These are phyloP conservation scores for Torrubiellomyces zombiae DNA, from an alignment of 2,329 filamentous ascomycete genomes.

Conservation along the genomic window DNA sequence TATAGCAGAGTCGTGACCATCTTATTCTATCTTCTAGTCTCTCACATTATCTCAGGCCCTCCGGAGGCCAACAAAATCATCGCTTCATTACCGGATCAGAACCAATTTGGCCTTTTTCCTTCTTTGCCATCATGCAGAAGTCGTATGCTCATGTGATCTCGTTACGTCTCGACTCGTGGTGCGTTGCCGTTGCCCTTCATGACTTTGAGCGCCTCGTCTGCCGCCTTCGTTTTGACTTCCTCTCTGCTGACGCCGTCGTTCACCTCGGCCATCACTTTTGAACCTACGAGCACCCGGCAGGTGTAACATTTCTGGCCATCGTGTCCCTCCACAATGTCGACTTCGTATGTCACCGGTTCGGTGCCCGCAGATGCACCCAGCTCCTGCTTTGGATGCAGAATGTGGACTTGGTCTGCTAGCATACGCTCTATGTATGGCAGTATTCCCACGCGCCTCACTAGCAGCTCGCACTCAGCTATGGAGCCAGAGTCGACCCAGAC, in stretches of 20 bases:
- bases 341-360: conserved; percentile 36
- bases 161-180: neutral
- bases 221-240: conserved; percentile 39
- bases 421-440: conserved; percentile 44
- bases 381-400: conserved; percentile 49
- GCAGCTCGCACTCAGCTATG: conserved; percentile 36
- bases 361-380: conserved; percentile 40
- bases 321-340: conserved; percentile 11
- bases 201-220: conserved; percentile 28
- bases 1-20: too few species aligned
- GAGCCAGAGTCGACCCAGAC: conserved; percentile 67
- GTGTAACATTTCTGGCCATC: conserved; percentile 13
- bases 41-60: too few species aligned
- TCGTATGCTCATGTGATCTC: neutral
- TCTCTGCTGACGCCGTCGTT: conserved; percentile 27
- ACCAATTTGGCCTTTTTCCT: neutral
- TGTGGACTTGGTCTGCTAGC: conserved; percentile 39
- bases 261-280: conserved; percentile 26
- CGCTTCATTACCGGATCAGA: neutral
- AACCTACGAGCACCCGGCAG: conserved; percentile 35
- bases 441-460: conserved; percentile 51
- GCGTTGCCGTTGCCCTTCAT: conserved; percentile 8
- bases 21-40: too few species aligned
- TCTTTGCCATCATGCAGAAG: neutral
- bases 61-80: too few species aligned